Evolutionary conservation across 441 rosid species (phyloP).

Genomic region (Erodium texanum): DNA sequence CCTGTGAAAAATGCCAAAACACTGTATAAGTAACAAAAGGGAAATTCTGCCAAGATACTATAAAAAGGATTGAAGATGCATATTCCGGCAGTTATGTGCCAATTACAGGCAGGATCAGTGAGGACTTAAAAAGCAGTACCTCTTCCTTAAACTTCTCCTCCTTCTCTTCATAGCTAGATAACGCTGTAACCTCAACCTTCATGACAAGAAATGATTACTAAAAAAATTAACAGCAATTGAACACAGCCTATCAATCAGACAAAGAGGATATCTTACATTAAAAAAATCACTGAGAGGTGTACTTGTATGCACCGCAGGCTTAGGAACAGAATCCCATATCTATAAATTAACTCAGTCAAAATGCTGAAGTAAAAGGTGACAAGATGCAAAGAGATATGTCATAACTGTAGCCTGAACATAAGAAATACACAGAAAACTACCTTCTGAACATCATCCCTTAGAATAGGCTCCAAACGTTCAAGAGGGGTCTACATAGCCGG

Average conservation of each 20-base stretch:
- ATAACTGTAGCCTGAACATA: background rate
- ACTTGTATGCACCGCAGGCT: slow-evolving; percentile 53
- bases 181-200: slow-evolving; percentile 76
- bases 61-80: background rate
- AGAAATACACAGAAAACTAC: slow-evolving; percentile 27
- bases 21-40: background rate
- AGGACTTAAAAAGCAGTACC: slow-evolving; percentile 29
- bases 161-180: slow-evolving; percentile 77
- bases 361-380: slow-evolving; percentile 15
- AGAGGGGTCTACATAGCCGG: slow-evolving; percentile 58
- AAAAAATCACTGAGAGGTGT: slow-evolving; percentile 77
- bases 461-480: slow-evolving; percentile 56
- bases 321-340: slow-evolving; percentile 83
- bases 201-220: slow-evolving; percentile 17
- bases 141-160: slow-evolving; percentile 68
- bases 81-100: slow-evolving; percentile 1
- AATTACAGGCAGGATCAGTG: background rate
- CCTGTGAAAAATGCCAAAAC: slow-evolving; percentile 36
- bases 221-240: background rate
- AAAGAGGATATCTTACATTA: slow-evolving; percentile 42
- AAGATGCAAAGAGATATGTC: background rate
- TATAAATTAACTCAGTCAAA: slow-evolving; percentile 30
- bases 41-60: background rate
- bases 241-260: background rate
- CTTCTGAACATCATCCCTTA: slow-evolving; percentile 89